These are phyloP conservation scores for Penstemon eatonii DNA, from an alignment of 257 asterid species.

Conservation along the genomic window DNA sequence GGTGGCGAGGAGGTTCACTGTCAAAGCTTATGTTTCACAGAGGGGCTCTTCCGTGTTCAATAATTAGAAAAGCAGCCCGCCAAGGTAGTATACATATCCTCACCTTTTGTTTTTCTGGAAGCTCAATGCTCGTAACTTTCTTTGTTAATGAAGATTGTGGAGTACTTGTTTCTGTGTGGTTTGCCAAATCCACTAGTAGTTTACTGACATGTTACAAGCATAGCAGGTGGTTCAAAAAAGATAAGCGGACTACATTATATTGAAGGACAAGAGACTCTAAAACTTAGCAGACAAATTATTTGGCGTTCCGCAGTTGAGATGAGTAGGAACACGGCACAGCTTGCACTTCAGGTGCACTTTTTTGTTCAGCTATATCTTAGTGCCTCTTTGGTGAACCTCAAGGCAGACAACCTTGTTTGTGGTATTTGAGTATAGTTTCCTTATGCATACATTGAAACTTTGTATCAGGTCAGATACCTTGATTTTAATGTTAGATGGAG, in stretches of 20 bases:
- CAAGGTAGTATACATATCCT: conserved; percentile 49
- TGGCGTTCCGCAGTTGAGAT: conserved; percentile 90
- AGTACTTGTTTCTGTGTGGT: conserved; percentile 3
- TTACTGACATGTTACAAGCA: conserved; percentile 29
- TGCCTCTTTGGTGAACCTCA: conserved; percentile 7
- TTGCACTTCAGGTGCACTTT: conserved; percentile 73
- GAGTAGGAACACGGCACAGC: conserved; percentile 65
- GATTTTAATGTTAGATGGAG: conserved; percentile 75
- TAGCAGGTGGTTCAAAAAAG: conserved; percentile 64
- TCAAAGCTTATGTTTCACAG: conserved; percentile 54
- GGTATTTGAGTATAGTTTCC: conserved; percentile 17
- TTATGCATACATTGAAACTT: conserved; percentile 21
- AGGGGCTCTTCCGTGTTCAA: conserved; percentile 54
- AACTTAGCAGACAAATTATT: conserved; percentile 61
- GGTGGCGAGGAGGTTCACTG: conserved; percentile 77
- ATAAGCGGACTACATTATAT: conserved; percentile 59
- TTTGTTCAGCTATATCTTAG: conserved; percentile 20
- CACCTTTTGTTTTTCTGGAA: conserved; percentile 24
- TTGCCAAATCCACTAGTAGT: conserved; percentile 9
- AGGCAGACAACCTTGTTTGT: conserved; percentile 8
- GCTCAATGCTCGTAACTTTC: conserved; percentile 16
- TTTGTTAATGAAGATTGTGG: conserved; percentile 19
- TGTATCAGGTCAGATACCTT: conserved; percentile 75
- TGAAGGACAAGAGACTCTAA: conserved; percentile 60
- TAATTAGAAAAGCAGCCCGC: conserved; percentile 59